A percentile compares a stretch with the other conserved stretches of the same genome.
Evolutionary conservation across 1,284 basidiomycete genomes (phyloP).

Genomic region (Malassezia arunalokei): DNA sequence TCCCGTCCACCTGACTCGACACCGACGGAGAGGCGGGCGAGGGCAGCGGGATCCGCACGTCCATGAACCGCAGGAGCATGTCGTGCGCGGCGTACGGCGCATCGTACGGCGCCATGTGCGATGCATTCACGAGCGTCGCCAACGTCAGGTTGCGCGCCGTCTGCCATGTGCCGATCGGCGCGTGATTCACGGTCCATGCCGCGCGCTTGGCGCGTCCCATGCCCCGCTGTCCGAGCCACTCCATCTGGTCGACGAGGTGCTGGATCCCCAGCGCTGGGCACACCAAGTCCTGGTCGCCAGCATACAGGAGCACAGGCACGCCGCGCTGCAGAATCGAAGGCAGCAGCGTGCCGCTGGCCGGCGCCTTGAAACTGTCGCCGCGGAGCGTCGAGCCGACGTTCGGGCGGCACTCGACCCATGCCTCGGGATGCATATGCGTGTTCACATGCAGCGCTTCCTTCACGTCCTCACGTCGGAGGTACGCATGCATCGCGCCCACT

Average conservation of each 20-base stretch:
- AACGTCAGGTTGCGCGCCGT: constrained; percentile 81
- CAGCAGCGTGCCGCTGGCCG: constrained; percentile 62
- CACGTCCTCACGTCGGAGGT: constrained; percentile 73
- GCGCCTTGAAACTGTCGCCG: constrained; percentile 43
- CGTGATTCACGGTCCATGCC: constrained; percentile 66
- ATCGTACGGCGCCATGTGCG: constrained; percentile 64
- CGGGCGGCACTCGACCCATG: constrained; percentile 77
- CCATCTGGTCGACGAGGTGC: constrained; percentile 65
- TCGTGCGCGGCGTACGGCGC: constrained; percentile 78
- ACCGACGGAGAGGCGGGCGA: constrained; percentile 58
- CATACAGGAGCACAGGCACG: constrained; percentile 79
- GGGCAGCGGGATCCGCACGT: constrained; percentile 66
- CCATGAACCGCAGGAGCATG: constrained; percentile 61
- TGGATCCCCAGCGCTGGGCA: constrained; percentile 85
- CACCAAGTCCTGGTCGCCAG: constrained; percentile 87
- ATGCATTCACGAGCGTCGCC: constrained; percentile 62
- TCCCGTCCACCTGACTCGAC: constrained; percentile 64
- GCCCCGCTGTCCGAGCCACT: constrained; percentile 74
- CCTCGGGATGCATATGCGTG: constrained; percentile 56
- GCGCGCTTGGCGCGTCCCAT: constrained; percentile 25
- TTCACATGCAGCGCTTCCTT: constrained; percentile 68
- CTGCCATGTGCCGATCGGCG: constrained; percentile 78
- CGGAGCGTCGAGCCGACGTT: constrained; percentile 58
- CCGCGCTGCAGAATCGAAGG: constrained; percentile 62
- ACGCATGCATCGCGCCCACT: constrained; percentile 62